Evolutionary conservation across 1,139 yeast genomes (phyloP), one percentile per base, ranked within the genome.

Genomic region (Nadsonia commutata): DNA sequence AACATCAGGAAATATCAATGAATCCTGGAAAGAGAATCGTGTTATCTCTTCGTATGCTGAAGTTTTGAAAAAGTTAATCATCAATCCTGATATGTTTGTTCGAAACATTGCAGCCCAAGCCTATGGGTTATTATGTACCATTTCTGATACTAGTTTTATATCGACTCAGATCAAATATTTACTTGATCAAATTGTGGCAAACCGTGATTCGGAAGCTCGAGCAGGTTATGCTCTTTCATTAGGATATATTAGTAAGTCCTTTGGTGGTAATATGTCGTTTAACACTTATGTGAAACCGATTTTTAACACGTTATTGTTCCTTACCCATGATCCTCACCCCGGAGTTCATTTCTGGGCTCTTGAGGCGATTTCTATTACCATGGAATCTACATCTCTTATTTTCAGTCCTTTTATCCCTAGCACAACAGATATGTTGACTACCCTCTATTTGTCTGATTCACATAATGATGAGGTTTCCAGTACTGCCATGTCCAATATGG

Each of bases 251-350:
- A 74, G 75, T 50, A 68, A 71, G 46, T 66, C 63, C 48, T 67
- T 68, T 43, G 65, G 76, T 0, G 41, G 41, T 20, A 68, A 71
- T 18, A 61, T 66, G 51, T 56, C 65, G 13, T 59, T 63, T 2
- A 59, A 61, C 3, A 48, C 57, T 11, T 65, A 62, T 41, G 61
- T 71, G 47, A 60, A 62, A 41, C 55, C 66, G 1, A 71, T 80
- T 11, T 67, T 71, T 46, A 77, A 77, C 37, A 76, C 84, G 3
- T 57, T 79, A 8, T 60, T 70, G 17, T 80, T 83, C 19, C 65
- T 88, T 39, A 62, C 81, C 2, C 65, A 65, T 36, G 97, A 88
- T 60, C 93, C 95, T 0, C 90, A 88, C 56, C 95, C 95, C 0
- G 65, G 75, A 2, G 86, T 90, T 13, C 86, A 83, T 56, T 71